Base-by-base conservation (phyloP, 2,329 filamentous ascomycete genomes). In the Pestalotiopsis sp. region DNA sequence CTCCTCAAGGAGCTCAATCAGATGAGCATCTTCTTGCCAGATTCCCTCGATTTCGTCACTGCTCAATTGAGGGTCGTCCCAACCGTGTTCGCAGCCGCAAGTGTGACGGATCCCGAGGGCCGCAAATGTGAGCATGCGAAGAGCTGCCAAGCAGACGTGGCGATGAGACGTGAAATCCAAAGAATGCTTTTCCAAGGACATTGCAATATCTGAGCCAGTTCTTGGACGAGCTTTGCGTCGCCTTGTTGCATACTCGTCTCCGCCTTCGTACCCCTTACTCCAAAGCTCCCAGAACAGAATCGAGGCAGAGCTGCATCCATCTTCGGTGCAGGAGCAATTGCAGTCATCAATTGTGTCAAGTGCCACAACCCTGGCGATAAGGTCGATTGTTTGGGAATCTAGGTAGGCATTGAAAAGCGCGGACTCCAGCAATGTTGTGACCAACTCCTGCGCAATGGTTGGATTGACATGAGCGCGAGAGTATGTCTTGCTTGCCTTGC, bases 251-350 rank as follows among this genome's bases (percentile, higher is more conserved):
- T 52, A 12, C 12, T 23, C 1, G 4, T 13, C 13, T 1, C 52
- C 52, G n/a, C 3, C 13, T 11, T 4, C 3, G 13, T 13, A 17
- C 1, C 2, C 1, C 2, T 11, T 4, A 1, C 14, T 7, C 20
- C 9, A 59, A 23, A 59, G 14, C 3, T 27, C 52, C 12, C 11
- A 23, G 20, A 59, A 59, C 1, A 27, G 11, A 17, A 59, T 25
- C 3, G 57, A 59, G 27, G 57, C 57, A 5, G 57, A 4, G 2
- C 17, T 31, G 14, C 57, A 59, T 59, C 57, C 57, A 36, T 5
- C 4, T 3, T 59, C 23, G 1, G 23, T 17, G 14, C 57, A 59
- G 6, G 1, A 17, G 20, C 57, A 59, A 2, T 36, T 2, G 20
- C 57, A 59, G 4, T 3, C 11, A n/a, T 59, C 57, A 2, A 12